Conservation (phyloP, 257 asterid genomes). For the Solanum etuberosum region DNA sequence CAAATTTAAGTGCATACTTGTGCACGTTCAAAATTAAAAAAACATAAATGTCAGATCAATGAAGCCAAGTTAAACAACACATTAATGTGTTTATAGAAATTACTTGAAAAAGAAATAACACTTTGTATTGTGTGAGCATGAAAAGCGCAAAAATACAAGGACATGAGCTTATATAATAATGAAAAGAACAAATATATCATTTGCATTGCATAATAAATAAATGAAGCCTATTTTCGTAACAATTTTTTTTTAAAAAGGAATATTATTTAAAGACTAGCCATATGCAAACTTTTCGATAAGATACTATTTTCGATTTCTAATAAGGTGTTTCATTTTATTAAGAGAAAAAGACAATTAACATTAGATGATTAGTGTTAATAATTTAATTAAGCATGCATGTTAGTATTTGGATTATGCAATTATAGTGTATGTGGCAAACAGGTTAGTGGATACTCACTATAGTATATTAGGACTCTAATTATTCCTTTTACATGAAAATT, state of each 20-base stretch:
- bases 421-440: not conserved
- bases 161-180: not conserved
- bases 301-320: not conserved
- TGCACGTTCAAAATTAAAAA: no score
- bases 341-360: not conserved
- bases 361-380: not conserved
- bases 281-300: not conserved
- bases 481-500: not conserved
- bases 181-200: not conserved
- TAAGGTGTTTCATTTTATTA: not conserved
- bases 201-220: not conserved
- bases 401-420: not conserved
- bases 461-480: not conserved
- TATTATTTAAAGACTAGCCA: not conserved
- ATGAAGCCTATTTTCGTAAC: not conserved
- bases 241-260: not conserved
- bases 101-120: not conserved
- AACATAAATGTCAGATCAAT: fast-evolving
- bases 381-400: not conserved
- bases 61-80: not conserved
- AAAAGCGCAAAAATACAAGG: not conserved
- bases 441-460: not conserved
- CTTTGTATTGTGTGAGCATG: not conserved
- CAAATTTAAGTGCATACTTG: fast-evolving
- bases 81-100: not conserved